Conservation (phyloP, 805 yeast species). For the Metschnikowia bowlesiae region DNA sequence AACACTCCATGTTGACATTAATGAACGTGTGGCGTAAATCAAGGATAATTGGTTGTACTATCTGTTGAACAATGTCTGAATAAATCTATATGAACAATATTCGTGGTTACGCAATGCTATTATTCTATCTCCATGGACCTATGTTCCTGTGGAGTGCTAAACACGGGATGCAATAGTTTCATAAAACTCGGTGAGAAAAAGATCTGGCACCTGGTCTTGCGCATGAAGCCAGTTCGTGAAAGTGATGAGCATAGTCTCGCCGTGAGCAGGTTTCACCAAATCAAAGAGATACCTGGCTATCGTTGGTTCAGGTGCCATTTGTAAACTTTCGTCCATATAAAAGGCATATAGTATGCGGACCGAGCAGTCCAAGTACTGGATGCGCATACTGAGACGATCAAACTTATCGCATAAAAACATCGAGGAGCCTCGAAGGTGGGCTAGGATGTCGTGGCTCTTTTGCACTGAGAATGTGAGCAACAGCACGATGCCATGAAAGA, state of each 20-base stretch:
- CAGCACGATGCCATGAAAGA: conserved; percentile 20
- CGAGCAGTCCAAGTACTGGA: background rate
- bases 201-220: background rate
- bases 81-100: no score
- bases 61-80: no score
- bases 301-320: background rate
- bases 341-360: background rate
- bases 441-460: conserved; percentile 5
- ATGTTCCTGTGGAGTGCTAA: background rate
- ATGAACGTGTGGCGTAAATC: no score
- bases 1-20: no score
- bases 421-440: conserved; percentile 3
- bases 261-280: conserved; percentile 5
- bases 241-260: conserved; percentile 3
- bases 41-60: no score
- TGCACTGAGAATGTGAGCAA: conserved; percentile 6
- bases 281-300: conserved; percentile 6
- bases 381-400: background rate
- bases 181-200: conserved; percentile 5
- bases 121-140: background rate
- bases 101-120: background rate
- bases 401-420: background rate
- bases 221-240: conserved; percentile 12
- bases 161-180: background rate
- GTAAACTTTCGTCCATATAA: background rate